Conservation (phyloP, 257 asterid species). For the Nicotiana undulata region DNA sequence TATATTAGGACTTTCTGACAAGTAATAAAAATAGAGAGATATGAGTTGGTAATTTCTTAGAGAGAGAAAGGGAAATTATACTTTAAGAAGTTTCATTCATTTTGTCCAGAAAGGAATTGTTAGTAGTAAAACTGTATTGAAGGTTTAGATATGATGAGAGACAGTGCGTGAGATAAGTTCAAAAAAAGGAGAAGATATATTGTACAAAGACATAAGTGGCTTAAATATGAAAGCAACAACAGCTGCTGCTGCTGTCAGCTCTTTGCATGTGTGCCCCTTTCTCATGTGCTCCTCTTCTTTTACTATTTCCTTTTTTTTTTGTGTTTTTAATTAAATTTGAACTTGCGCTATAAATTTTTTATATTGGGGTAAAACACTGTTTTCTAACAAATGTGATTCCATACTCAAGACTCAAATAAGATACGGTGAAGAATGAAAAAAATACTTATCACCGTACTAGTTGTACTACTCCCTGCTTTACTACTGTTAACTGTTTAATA, state of each 20-base stretch:
- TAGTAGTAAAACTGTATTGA: neutral
- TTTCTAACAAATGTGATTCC: no score
- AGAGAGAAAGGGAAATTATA: neutral
- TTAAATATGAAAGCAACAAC: neutral
- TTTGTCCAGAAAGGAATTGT: neutral
- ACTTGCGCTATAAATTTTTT: no score
- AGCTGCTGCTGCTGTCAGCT: neutral
- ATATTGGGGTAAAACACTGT: no score
- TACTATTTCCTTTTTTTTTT: no score
- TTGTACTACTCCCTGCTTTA: neutral
- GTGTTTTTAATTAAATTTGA: no score
- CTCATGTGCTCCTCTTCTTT: neutral
- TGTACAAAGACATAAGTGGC: neutral
- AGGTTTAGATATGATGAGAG: neutral
- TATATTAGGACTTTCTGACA: constrained; percentile 1
- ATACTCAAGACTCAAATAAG: no score
- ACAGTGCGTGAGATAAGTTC: neutral
- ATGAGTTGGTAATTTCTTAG: no score
- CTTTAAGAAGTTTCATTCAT: neutral
- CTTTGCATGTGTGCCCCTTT: neutral
- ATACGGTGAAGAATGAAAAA: no score
- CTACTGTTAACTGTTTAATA: neutral
- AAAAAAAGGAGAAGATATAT: neutral
- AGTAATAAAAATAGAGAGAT: neutral
- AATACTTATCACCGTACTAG: no score